phyloP scores from a whole-genome alignment of 2,329 filamentous ascomycete genomes.

The Hirsutella thompsonii region DNA sequence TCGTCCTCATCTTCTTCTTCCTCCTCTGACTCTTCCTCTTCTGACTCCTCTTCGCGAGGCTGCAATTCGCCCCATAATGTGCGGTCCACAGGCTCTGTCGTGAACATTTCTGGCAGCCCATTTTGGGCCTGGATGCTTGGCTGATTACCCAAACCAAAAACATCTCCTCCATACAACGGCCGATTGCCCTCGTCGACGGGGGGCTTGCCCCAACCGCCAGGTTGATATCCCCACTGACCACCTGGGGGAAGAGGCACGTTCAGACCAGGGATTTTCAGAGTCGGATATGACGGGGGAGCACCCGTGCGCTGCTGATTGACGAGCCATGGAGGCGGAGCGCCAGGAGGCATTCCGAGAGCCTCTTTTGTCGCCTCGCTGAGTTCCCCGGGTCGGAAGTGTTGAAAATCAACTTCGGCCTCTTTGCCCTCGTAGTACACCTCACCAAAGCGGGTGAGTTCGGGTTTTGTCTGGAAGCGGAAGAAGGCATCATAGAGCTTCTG shows the following conservation, averaged over 20 bases:
- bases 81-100: slow-evolving; percentile 73
- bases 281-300: slow-evolving; percentile 86
- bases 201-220: slow-evolving; percentile 91
- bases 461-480: slow-evolving; percentile 95
- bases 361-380: slow-evolving; percentile 82
- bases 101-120: slow-evolving; percentile 22
- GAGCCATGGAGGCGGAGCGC: slow-evolving; percentile 89
- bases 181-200: slow-evolving; percentile 88
- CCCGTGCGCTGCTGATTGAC: slow-evolving; percentile 94
- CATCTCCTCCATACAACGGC: slow-evolving; percentile 85
- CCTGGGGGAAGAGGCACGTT: slow-evolving; percentile 87
- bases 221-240: slow-evolving; percentile 87
- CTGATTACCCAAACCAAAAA: slow-evolving; percentile 61
- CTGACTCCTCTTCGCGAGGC: slow-evolving; percentile 60
- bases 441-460: slow-evolving; percentile 82
- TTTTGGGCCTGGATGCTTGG: slow-evolving; percentile 23
- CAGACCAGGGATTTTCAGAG: slow-evolving; percentile 85
- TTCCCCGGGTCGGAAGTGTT: slow-evolving; percentile 81
- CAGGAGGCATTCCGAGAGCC: slow-evolving; percentile 84
- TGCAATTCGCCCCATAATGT: slow-evolving; percentile 88
- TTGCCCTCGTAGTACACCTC: slow-evolving; percentile 99
- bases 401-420: slow-evolving; percentile 89
- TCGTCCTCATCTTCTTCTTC: slow-evolving; percentile 41
- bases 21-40: slow-evolving; percentile 59
- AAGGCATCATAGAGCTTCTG: slow-evolving; percentile 97